A percentile compares a stretch with the other conserved stretches of the same genome.
These are phyloP conservation scores for Barnettozyma botsteinii DNA, from an alignment of 805 yeast species.

Conservation along the genomic window DNA sequence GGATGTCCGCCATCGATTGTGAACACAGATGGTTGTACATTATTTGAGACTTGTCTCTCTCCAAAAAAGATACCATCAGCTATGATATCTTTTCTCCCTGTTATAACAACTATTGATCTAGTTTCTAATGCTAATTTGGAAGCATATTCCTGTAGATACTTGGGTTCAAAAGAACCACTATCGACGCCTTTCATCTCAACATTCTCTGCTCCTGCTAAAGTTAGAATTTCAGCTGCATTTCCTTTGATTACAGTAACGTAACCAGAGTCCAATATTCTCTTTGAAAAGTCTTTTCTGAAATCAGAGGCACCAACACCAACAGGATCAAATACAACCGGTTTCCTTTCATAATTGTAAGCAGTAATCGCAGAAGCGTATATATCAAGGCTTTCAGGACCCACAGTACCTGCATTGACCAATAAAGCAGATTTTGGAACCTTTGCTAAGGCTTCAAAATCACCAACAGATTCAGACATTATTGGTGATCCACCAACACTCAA, in stretches of 20 bases:
- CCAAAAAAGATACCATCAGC: constrained; percentile 38
- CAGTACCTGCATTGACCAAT: constrained; percentile 72
- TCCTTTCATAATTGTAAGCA: constrained; percentile 49
- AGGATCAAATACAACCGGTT: constrained; percentile 79
- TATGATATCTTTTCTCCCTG: constrained; percentile 55
- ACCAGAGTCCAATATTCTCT: constrained; percentile 48
- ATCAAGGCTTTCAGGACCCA: constrained; percentile 23
- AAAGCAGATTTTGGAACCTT: constrained; percentile 46
- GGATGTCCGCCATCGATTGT: constrained; percentile 51
- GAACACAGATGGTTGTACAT: constrained; percentile 26
- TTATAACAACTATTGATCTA: constrained; percentile 60
- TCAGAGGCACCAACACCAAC: constrained; percentile 87
- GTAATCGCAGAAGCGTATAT: constrained; percentile 43
- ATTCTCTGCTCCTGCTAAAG: constrained; percentile 44
- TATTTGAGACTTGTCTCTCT: constrained; percentile 13
- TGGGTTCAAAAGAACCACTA: too few species aligned
- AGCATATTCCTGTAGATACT: too few species aligned
- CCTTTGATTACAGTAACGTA: constrained; percentile 72
- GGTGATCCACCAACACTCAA: constrained; percentile 85
- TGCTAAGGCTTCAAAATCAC: constrained; percentile 67
- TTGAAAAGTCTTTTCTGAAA: constrained; percentile 45
- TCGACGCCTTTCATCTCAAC: constrained; percentile 72
- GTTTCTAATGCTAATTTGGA: constrained; percentile 43
- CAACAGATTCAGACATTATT: constrained; percentile 71
- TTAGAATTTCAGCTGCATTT: constrained; percentile 71